Conservation (phyloP, 768 basidiomycete genomes). For the Boletales sp. region DNA sequence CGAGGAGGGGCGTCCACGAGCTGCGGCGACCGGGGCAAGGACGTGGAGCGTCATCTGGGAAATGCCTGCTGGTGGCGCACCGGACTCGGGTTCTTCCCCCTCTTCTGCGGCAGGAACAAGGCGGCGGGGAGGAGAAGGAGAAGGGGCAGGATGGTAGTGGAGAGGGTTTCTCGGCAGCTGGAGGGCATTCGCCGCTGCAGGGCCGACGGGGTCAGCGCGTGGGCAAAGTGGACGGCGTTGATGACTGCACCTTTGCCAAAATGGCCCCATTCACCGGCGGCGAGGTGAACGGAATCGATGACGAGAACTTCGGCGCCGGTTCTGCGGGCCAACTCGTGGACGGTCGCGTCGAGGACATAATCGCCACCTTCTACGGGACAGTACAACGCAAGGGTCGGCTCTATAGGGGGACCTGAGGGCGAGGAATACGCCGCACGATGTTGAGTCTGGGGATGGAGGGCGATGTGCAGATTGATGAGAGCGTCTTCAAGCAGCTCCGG, state of each 20-base stretch:
- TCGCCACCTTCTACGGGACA: conserved; percentile 83
- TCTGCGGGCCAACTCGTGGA: conserved; percentile 69
- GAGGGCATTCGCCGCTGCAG: conserved; percentile 62
- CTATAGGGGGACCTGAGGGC: conserved; percentile 50
- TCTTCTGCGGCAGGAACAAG: conserved; percentile 31
- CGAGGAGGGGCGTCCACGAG: conserved; percentile 34
- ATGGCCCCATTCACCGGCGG: conserved; percentile 82
- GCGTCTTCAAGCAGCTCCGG: conserved; percentile 74
- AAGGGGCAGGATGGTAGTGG: conserved; percentile 48
- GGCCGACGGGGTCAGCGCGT: conserved; percentile 5
- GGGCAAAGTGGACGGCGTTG: neutral
- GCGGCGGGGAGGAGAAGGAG: conserved; percentile 26
- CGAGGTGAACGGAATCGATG: conserved; percentile 79
- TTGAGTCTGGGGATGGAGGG: conserved; percentile 80
- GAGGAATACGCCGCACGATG: conserved; percentile 63
- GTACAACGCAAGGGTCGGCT: conserved; percentile 83
- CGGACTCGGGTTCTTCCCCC: conserved; percentile 49
- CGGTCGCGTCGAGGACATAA: conserved; percentile 74
- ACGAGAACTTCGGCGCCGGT: conserved; percentile 80
- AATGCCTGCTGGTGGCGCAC: conserved; percentile 33
- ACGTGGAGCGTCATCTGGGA: conserved; percentile 49
- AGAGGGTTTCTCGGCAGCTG: conserved; percentile 73
- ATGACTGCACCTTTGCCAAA: conserved; percentile 67
- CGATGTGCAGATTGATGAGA: conserved; percentile 69
- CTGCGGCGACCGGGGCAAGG: conserved; percentile 32